Percentiles rank a stretch among this genome's conserved stretches.
Evolutionary conservation across 164 flowering plant genomes (phyloP).

Genomic region (Sextonia rubra): DNA sequence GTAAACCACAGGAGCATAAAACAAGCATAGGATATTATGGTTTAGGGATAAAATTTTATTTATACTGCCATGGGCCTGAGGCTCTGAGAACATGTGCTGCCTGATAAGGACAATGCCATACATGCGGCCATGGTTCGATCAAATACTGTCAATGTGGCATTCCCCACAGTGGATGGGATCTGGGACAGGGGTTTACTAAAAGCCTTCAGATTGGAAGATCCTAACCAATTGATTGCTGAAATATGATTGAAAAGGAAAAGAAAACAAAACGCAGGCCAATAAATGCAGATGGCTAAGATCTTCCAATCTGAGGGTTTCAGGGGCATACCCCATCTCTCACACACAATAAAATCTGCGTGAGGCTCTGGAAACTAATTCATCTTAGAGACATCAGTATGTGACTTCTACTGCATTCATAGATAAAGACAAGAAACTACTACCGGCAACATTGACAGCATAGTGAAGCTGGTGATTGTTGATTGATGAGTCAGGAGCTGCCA

Average conservation of each 20-base stretch:
- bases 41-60: neutral
- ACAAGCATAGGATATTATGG: constrained; percentile 1
- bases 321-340: neutral
- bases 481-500: constrained; percentile 99
- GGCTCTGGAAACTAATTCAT: neutral
- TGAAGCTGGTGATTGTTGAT: constrained; percentile 82
- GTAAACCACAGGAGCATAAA: constrained; percentile 13
- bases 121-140: neutral
- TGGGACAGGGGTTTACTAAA: neutral
- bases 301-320: neutral
- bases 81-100: neutral
- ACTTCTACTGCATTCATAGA: neutral
- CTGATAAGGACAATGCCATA: neutral
- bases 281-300: neutral
- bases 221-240: neutral
- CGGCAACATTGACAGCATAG: constrained; percentile 86
- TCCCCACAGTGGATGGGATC: neutral
- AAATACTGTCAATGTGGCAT: neutral
- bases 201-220: neutral
- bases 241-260: neutral
- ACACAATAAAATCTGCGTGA: neutral
- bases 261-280: neutral
- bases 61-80: neutral
- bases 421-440: constrained; percentile 25
- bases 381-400: neutral